phyloP scores from a whole-genome alignment of 2,329 filamentous ascomycete genomes.

The Ceratocystis destructans region DNA sequence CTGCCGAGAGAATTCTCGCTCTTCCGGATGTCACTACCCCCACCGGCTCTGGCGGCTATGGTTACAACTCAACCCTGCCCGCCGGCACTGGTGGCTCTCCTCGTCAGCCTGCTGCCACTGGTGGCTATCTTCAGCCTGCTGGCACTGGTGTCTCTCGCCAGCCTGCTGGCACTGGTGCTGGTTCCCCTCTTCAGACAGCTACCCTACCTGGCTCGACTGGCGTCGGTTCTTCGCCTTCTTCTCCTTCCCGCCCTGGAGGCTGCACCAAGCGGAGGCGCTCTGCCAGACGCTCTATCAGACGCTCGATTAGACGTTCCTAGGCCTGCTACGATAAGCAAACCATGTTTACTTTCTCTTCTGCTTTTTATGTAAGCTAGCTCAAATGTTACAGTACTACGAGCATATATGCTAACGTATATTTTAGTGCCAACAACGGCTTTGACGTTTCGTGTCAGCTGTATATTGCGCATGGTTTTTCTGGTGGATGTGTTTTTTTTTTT shows the following conservation, averaged over 20 bases:
- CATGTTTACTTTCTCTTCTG: slow-evolving; percentile 4
- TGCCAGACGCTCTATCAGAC: neutral
- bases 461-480: neutral
- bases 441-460: neutral
- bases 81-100: neutral
- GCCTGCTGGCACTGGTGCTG: neutral
- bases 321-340: neutral
- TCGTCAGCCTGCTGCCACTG: neutral
- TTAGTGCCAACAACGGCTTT: neutral
- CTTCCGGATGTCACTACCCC: slow-evolving; percentile 2
- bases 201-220: neutral
- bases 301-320: neutral
- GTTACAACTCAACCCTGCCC: neutral
- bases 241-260: neutral
- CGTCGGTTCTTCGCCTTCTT: neutral
- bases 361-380: neutral
- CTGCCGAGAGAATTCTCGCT: slow-evolving; percentile 29
- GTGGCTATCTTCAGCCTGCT: neutral
- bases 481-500: neutral
- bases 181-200: neutral
- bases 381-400: neutral
- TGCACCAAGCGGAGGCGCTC: neutral
- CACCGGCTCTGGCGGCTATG: neutral
- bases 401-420: neutral
- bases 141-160: neutral